Evolutionary conservation across 495 filamentous ascomycete species (phyloP).

Genomic region (Xeromyces bisporus): DNA sequence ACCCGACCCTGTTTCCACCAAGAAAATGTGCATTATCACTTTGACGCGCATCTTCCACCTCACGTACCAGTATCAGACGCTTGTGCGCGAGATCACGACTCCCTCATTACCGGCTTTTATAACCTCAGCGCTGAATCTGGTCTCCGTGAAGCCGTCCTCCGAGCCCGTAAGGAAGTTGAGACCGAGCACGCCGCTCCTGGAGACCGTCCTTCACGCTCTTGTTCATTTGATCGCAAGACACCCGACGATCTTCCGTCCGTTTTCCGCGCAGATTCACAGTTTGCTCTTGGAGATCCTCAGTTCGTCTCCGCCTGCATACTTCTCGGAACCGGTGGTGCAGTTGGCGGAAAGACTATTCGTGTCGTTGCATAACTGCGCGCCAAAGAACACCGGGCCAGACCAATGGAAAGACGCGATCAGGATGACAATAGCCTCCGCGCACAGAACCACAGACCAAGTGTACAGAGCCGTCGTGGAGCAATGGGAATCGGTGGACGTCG

Average conservation of each 20-base stretch:
- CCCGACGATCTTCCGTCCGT: conserved; percentile 64
- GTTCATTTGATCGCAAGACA: conserved; percentile 54
- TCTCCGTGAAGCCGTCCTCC: conserved; percentile 29
- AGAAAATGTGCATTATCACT: conserved; percentile 56
- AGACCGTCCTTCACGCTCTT: conserved; percentile 47
- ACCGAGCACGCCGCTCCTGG: conserved; percentile 31
- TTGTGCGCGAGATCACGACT: conserved; percentile 76
- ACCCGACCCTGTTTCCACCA: conserved; percentile 51
- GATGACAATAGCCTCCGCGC: conserved; percentile 38
- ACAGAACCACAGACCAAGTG: conserved; percentile 52
- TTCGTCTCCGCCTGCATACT: conserved; percentile 14
- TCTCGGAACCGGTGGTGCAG: conserved; percentile 31
- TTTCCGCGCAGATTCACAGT: conserved; percentile 44
- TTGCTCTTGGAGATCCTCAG: conserved; percentile 34
- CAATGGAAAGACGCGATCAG: conserved; percentile 57
- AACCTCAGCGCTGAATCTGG: conserved; percentile 50
- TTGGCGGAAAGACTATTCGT: conserved; percentile 44
- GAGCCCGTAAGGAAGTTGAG: conserved; percentile 27
- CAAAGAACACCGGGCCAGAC: conserved; percentile 51
- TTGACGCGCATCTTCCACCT: conserved; percentile 67
- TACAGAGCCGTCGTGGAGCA: conserved; percentile 64
- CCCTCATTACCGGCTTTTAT: conserved; percentile 62
- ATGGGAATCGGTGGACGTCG: conserved; percentile 44
- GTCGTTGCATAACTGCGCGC: conserved; percentile 53
- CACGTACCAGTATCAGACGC: conserved; percentile 60